Evolutionary conservation across 768 basidiomycete species (phyloP), one percentile per base, ranked within the genome.

Genomic region (Tephrocybe sp.): DNA sequence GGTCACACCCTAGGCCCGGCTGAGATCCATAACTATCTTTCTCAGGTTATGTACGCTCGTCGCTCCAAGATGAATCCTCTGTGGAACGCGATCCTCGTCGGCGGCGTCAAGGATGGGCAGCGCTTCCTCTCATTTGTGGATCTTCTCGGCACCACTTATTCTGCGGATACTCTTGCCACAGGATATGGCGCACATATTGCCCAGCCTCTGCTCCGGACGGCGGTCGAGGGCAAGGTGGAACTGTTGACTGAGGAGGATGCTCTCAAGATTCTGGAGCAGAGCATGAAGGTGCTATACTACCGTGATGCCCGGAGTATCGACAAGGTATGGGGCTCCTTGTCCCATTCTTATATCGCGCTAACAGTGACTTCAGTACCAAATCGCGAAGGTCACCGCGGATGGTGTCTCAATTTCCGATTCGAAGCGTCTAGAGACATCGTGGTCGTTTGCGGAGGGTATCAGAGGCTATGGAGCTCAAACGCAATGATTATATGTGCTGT

Each of bases 181-280:
- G 96, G 97, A 0, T 97, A 91, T 68, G 97, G 96, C 12, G 79
- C 86, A 5, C 86, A 94, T 67, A 89, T 99, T 45, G 97, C 97
- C 5, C 88, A 92, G 59, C 97, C 97, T 1, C 71, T 99, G 5
- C 79, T 99, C 16, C 84, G 97, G 27, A 87, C 88, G 53, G 92
- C 89, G 12, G 92, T 95, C 32, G 95, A 99, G 68, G 88, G 86
- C 3, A 73, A 77, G 19, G 87, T 91, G 58, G 78, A 88, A 41
- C 71, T 68, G 1, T 69, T 98, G 48, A 87, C 87, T 2, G 87
- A 89, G 61, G 86, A 84, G 31, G 82, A 93, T 49, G 97, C 92
- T 13, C 73, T 78, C 21, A 72, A 77, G 60, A 87, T 98, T 51
- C 64, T 99, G 45, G 82, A 89, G 60, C 82, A 89, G 42, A 84